phyloP scores from a whole-genome alignment of 176 grass and related monocot genomes.

The Ananas comosus region DNA sequence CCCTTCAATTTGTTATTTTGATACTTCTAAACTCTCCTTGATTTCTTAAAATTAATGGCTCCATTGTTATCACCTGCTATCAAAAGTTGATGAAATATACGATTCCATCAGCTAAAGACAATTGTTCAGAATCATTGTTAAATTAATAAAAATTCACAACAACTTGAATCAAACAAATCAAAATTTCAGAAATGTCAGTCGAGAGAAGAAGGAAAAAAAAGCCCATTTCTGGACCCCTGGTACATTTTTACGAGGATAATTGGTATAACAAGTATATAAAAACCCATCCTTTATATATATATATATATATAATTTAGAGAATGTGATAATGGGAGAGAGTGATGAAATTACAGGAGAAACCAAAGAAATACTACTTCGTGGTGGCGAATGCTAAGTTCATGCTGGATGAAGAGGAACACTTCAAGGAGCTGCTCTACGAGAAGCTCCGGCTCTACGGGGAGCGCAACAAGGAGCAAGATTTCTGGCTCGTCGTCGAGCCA shows the following conservation, averaged over 20 bases:
- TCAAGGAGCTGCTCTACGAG: constrained; percentile 79
- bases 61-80: too few species aligned
- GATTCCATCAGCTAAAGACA: neutral
- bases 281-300: neutral
- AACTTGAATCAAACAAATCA: too few species aligned
- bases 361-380: constrained; percentile 64
- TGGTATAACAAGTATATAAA: too few species aligned
- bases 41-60: too few species aligned
- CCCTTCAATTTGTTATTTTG: too few species aligned
- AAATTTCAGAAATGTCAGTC: too few species aligned
- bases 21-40: too few species aligned
- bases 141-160: neutral
- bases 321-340: neutral
- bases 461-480: constrained; percentile 64
- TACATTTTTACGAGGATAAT: too few species aligned
- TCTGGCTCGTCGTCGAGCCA: constrained; percentile 92
- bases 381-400: constrained; percentile 97
- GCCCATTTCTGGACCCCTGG: too few species aligned
- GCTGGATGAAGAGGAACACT: constrained; percentile 97
- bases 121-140: neutral
- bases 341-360: constrained; percentile 37
- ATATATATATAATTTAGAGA: neutral
- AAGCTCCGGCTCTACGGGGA: constrained; percentile 53
- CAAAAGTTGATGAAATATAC: too few species aligned
- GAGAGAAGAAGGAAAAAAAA: too few species aligned